Evolutionary conservation across 768 basidiomycete species (phyloP).

Genomic region (Phlegmacium glaucopus): DNA sequence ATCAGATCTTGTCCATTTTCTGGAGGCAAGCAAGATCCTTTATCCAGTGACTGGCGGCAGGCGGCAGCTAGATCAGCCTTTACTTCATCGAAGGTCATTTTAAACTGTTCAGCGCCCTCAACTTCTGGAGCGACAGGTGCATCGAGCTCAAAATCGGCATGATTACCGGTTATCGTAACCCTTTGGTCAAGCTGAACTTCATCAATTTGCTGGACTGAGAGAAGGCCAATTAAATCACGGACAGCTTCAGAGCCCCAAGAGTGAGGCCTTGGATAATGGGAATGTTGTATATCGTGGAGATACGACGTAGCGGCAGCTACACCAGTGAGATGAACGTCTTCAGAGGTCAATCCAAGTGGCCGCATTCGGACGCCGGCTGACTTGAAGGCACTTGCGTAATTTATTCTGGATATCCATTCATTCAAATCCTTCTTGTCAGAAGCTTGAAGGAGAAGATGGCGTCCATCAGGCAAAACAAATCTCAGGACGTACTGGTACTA

Average conservation of each 20-base stretch:
- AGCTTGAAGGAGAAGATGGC: conserved; percentile 80
- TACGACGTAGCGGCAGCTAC: conserved; percentile 86
- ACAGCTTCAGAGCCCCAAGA: conserved; percentile 43
- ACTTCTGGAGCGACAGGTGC: conserved; percentile 50
- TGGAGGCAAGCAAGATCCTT: conserved; percentile 13
- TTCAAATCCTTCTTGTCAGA: conserved; percentile 69
- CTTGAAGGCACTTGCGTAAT: conserved; percentile 93
- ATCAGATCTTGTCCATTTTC: conserved; percentile 4
- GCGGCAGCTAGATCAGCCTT: conserved; percentile 78
- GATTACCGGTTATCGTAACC: conserved; percentile 27
- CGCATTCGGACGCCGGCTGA: conserved; percentile 81
- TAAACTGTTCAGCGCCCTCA: conserved; percentile 64
- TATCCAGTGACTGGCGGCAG: conserved; percentile 26
- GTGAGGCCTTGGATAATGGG: conserved; percentile 23
- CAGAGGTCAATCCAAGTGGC: conserved; percentile 61
- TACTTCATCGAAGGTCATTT: conserved; percentile 82
- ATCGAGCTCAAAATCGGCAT: conserved; percentile 40
- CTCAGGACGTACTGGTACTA: conserved; percentile 76
- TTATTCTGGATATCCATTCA: conserved; percentile 88
- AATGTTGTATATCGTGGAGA: conserved; percentile 59
- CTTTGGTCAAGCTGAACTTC: conserved; percentile 22
- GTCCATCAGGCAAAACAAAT: conserved; percentile 70
- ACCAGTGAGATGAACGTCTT: conserved; percentile 74
- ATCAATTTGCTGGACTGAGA: conserved; percentile 25
- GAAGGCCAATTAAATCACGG: conserved; percentile 39